These are phyloP conservation scores for Crithidia acanthocephali DNA, from an alignment of 208 protist species.

Conservation along the genomic window DNA sequence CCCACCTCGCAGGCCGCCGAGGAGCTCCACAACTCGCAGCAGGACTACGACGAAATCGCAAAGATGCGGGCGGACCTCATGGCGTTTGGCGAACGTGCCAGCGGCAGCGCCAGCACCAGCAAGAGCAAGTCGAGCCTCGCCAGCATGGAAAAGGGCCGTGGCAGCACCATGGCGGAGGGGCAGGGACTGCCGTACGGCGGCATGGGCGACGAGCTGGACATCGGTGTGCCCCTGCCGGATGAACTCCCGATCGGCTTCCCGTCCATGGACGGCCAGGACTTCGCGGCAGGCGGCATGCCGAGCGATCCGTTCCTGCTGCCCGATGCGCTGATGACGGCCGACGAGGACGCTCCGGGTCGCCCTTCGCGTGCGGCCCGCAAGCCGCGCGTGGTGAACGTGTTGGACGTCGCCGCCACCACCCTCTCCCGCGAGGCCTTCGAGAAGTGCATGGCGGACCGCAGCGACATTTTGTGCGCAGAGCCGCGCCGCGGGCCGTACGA, in stretches of 20 bases:
- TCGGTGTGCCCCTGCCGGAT: constrained; percentile 82
- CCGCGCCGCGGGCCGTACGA: constrained; percentile 72
- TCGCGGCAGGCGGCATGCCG: constrained; percentile 17
- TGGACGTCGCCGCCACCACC: constrained; percentile 75
- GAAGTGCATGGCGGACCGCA: constrained; percentile 66
- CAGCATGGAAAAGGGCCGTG: constrained; percentile 87
- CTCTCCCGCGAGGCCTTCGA: constrained; percentile 72
- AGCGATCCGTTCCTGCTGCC: constrained; percentile 38
- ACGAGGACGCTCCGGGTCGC: constrained; percentile 15
- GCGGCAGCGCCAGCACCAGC: constrained; percentile 65
- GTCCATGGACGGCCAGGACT: constrained; percentile 4
- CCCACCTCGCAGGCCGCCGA: constrained; percentile 64
- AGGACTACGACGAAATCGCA: constrained; percentile 86
- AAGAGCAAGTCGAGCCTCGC: constrained; percentile 83
- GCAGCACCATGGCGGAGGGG: constrained; percentile 43
- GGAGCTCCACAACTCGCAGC: constrained; percentile 62
- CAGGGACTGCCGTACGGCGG: constrained; percentile 47
- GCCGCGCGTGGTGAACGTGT: constrained; percentile 45
- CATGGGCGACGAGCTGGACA: constrained; percentile 75
- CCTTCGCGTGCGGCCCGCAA: constrained; percentile 25
- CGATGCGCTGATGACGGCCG: constrained; percentile 27
- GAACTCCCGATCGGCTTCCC: constrained; percentile 57
- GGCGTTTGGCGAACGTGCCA: constrained; percentile 75
- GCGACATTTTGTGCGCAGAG: constrained; percentile 60
- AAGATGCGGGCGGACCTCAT: constrained; percentile 82